Base-by-base conservation (phyloP, 2,329 filamentous ascomycete species). In the Plenodomus tracheiphilus region DNA sequence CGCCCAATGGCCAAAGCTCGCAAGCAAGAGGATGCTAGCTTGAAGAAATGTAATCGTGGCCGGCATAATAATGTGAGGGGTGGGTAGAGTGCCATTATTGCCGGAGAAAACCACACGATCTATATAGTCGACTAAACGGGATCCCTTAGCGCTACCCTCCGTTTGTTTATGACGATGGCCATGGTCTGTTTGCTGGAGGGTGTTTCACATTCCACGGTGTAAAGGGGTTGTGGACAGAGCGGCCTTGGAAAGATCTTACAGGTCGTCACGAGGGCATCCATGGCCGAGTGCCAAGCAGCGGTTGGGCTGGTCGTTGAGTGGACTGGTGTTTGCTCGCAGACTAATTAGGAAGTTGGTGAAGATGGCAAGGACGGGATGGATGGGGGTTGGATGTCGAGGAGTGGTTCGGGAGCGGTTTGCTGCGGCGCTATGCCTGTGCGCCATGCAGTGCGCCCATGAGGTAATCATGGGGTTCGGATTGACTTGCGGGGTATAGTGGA, bases 91-190 rank as follows among this genome's bases (percentile, higher is more conserved):
- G 46, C 46, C 58, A 60, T 67, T 66, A 49, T 44, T 46, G 39
- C 39, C 30, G 46, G 53, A 50, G 51, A 65, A 45, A 56, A 57
- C 62, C 52, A 56, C 41, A 47, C 62, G 64, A 41, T 52, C 62
- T 69, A 69, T 68, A 68, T 69, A 68, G 56, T 66, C 49, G 40
- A 62, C 64, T 65, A 52, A 35, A 47, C 40, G 58, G 44, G 37
- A 42, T 43, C 39, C 28, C 28, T 32, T 32, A 32, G 28, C 28
- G 28, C 13, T 15, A 7, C 15, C 28, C 9, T 32, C 6, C 28
- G 28, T 32, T 32, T 32, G 22, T 32, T 32, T 32, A 32, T 15
- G 28, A 32, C 28, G 28, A 32, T 11, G 28, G 28, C 28, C 6
- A 32, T 7, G 28, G 4, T 32, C 28, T 32, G 28, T 32, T 32